Percentiles rank a stretch among this genome's conserved stretches.
Evolutionary conservation across 1,139 yeast species (phyloP).

Genomic region (Wickerhamomyces sp.): DNA sequence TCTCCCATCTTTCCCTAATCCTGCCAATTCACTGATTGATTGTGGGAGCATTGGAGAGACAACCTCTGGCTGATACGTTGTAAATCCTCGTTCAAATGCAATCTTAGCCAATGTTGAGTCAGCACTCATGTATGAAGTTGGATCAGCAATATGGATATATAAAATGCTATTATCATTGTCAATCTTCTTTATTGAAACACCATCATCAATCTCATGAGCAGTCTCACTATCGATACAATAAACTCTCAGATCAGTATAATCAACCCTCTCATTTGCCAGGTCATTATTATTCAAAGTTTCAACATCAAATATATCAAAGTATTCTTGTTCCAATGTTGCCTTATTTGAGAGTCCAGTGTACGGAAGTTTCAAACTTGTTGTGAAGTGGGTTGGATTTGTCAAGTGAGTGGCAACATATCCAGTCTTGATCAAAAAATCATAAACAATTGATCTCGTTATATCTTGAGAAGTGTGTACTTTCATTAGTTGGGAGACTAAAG

Average conservation of each 20-base stretch:
- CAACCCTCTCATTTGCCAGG: slow-evolving; percentile 32
- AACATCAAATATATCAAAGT: slow-evolving; percentile 30
- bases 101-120: slow-evolving; percentile 46
- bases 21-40: slow-evolving; percentile 46
- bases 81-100: slow-evolving; percentile 59
- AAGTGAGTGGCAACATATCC: slow-evolving; percentile 25
- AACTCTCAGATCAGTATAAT: slow-evolving; percentile 44
- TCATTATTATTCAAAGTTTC: slow-evolving; percentile 27
- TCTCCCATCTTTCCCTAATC: slow-evolving; percentile 46
- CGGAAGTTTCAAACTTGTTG: slow-evolving; percentile 39
- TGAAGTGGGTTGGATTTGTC: slow-evolving; percentile 47
- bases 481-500: slow-evolving; percentile 32
- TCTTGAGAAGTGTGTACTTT: slow-evolving; percentile 16
- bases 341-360: slow-evolving; percentile 32
- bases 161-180: slow-evolving; percentile 36
- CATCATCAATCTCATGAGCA: slow-evolving; percentile 95
- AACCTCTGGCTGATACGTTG: slow-evolving; percentile 72
- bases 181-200: slow-evolving; percentile 54
- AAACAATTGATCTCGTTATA: slow-evolving; percentile 35
- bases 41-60: slow-evolving; percentile 70
- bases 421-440: slow-evolving; percentile 36
- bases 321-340: slow-evolving; percentile 39
- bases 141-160: slow-evolving; percentile 84
- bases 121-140: slow-evolving; percentile 55
- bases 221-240: slow-evolving; percentile 80